phyloP scores from a whole-genome alignment of 129 eudicot genomes.

The Heracleum sosnowskyi region DNA sequence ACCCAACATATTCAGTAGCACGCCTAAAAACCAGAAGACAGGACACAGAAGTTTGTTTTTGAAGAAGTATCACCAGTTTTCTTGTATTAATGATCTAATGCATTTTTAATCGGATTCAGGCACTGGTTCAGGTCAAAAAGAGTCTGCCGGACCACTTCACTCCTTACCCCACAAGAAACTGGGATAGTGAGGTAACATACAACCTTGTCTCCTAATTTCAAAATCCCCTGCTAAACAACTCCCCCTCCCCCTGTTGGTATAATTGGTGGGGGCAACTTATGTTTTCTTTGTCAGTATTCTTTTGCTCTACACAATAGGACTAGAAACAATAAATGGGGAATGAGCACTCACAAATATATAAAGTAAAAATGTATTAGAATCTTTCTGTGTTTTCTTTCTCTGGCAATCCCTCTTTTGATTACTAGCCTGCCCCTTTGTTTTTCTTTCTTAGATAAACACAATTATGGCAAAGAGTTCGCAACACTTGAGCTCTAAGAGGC shows the following conservation, averaged over 20 bases:
- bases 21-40: background rate
- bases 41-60: background rate
- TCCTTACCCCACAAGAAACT: conserved; percentile 37
- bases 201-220: conserved; percentile 40
- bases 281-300: conserved; percentile 35
- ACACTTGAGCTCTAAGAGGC: conserved; percentile 41
- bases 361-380: conserved; percentile 18
- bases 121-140: conserved; percentile 38
- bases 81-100: background rate
- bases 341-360: conserved; percentile 13
- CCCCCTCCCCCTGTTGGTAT: conserved; percentile 14
- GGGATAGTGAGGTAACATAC: conserved; percentile 58
- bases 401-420: conserved; percentile 21
- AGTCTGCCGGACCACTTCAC: conserved; percentile 16
- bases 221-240: conserved; percentile 31
- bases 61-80: background rate
- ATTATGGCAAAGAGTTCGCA: conserved; percentile 48
- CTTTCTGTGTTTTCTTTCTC: conserved; percentile 21
- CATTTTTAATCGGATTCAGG: conserved; percentile 16
- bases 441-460: conserved; percentile 32
- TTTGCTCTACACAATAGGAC: conserved; percentile 12
- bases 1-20: background rate
- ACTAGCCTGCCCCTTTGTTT: conserved; percentile 23
- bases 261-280: conserved; percentile 35
- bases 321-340: conserved; percentile 10